phyloP scores from a whole-genome alignment of 192 early-diverging fungal species.

The Phlyctochytrium arcticum region DNA sequence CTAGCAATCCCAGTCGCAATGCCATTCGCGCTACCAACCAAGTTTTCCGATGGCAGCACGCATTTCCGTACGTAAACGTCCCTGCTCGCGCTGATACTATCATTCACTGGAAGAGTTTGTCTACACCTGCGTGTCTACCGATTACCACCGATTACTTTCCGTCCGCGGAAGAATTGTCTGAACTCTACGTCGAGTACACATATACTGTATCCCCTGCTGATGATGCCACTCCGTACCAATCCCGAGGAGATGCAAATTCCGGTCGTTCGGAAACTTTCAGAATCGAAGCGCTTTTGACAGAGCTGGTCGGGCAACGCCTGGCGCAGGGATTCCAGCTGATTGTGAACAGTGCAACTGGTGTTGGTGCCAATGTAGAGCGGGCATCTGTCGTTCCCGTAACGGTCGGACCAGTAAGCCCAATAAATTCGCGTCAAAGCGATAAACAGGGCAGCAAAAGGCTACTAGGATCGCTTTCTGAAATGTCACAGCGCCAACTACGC shows the following conservation, averaged over 20 bases:
- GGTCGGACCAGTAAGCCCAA: background rate
- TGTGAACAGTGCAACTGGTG: slow-evolving; percentile 23
- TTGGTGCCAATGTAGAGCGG: background rate
- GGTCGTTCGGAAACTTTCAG: background rate
- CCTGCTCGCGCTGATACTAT: slow-evolving; percentile 49
- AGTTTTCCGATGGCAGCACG: slow-evolving; percentile 83
- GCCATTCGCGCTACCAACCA: slow-evolving; percentile 56
- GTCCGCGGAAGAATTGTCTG: slow-evolving; percentile 59
- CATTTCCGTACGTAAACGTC: slow-evolving; percentile 60
- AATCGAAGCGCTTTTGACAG: slow-evolving; percentile 59
- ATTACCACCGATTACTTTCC: slow-evolving; percentile 85
- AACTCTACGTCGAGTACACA: slow-evolving; percentile 71
- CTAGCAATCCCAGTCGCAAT: slow-evolving; percentile 65
- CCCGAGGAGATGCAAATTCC: slow-evolving; percentile 1
- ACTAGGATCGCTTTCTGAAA: background rate
- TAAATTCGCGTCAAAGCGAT: background rate
- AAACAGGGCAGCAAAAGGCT: background rate
- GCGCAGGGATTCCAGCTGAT: slow-evolving; percentile 92
- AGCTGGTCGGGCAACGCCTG: slow-evolving; percentile 85
- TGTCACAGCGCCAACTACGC: background rate
- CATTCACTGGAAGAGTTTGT: slow-evolving; percentile 84
- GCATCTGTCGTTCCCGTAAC: background rate
- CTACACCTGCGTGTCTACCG: slow-evolving; percentile 90
- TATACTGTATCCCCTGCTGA: slow-evolving; percentile 59
- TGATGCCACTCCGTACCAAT: slow-evolving; percentile 30